Conservation (phyloP, 2,329 filamentous ascomycete genomes). For the Cytospora paraplurivora region DNA sequence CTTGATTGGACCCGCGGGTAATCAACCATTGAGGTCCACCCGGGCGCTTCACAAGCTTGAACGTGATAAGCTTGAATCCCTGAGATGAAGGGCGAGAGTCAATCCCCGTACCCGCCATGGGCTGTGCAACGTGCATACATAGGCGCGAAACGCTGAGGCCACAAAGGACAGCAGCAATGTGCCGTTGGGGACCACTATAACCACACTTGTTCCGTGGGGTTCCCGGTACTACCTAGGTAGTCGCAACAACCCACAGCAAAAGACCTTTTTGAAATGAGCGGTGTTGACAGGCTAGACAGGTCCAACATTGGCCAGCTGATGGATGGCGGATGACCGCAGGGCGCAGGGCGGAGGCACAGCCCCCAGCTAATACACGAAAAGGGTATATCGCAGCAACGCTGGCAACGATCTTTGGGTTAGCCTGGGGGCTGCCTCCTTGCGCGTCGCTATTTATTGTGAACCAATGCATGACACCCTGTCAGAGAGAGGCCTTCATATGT, state of each 20-base stretch:
- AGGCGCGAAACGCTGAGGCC: not conserved
- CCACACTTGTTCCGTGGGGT: not conserved
- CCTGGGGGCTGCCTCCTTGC: no score
- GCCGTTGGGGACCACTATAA: not conserved
- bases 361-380: no score
- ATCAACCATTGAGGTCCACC: not conserved
- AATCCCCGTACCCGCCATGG: not conserved
- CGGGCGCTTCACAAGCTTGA: not conserved
- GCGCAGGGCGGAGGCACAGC: slow-evolving; percentile 11
- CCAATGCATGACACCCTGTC: not conserved
- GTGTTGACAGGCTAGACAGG: not conserved
- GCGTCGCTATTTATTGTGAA: not conserved
- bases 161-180: not conserved
- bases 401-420: no score
- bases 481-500: not conserved
- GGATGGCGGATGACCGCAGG: not conserved
- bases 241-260: not conserved
- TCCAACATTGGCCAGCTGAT: not conserved
- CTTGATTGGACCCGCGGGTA: not conserved
- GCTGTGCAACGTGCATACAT: not conserved
- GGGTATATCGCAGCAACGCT: no score
- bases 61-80: not conserved
- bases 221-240: not conserved
- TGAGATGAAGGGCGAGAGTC: not conserved
- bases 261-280: not conserved